phyloP scores from a whole-genome alignment of 2,329 filamentous ascomycete species.

The Fusarium fujikuroi region DNA sequence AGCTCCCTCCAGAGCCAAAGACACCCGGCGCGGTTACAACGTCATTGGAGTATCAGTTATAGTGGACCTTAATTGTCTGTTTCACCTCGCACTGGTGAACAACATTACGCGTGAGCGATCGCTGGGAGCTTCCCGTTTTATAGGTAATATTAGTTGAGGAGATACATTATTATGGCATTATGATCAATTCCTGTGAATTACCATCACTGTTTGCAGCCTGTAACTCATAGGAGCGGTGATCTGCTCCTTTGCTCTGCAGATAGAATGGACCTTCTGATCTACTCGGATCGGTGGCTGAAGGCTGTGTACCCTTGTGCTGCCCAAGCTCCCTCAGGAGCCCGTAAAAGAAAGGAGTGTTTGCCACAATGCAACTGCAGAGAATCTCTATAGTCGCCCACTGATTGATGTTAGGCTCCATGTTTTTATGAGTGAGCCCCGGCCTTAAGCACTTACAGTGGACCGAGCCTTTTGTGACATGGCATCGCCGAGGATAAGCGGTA shows the following conservation, averaged over 20 bases:
- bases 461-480: slow-evolving; percentile 44
- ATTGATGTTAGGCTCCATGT: not conserved
- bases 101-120: accelerated
- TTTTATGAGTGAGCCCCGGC: accelerated
- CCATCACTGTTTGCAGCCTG: not conserved
- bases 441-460: slow-evolving; percentile 35
- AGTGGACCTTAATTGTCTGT: not conserved
- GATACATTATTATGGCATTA: not conserved
- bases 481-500: slow-evolving; percentile 43
- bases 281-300: not conserved
- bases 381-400: slow-evolving; percentile 47
- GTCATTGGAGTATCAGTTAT: accelerated
- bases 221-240: not conserved
- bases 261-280: not conserved
- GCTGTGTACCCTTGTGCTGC: not conserved
- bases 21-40: accelerated
- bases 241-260: not conserved
- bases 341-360: slow-evolving; percentile 1
- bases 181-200: not conserved
- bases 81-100: not conserved
- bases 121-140: accelerated
- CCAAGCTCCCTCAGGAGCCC: not conserved
- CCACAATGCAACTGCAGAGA: not conserved
- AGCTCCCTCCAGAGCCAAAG: not conserved
- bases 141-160: not conserved